phyloP scores from a whole-genome alignment of 1,284 basidiomycete genomes.

The Schizophyllum commune region DNA sequence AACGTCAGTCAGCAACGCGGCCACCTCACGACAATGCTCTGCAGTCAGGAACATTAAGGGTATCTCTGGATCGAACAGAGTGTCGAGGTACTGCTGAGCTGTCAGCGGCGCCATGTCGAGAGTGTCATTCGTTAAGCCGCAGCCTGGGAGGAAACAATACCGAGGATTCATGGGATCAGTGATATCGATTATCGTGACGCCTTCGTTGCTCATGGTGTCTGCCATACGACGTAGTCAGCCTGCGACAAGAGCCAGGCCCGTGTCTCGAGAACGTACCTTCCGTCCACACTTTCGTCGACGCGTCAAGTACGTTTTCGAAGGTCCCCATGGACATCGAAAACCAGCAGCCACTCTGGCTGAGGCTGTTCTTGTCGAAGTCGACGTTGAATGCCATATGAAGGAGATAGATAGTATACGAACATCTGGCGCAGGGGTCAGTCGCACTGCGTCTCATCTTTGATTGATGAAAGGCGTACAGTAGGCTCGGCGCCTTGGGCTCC shows the following conservation, averaged over 20 bases:
- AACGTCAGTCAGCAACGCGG: too few species aligned
- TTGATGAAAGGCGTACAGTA: slow-evolving; percentile 15
- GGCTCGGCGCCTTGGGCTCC: slow-evolving; percentile 11
- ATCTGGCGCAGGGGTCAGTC: neutral
- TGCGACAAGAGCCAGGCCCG: neutral
- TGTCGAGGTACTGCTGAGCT: too few species aligned
- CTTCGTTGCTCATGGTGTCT: slow-evolving; percentile 30
- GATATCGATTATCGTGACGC: slow-evolving; percentile 33
- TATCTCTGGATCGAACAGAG: too few species aligned
- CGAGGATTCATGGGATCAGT: slow-evolving; percentile 26
- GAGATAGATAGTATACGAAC: slow-evolving; percentile 21
- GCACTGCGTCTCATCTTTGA: too few species aligned
- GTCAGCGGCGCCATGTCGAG: too few species aligned
- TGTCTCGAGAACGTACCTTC: slow-evolving; percentile 16
- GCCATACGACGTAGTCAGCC: neutral
- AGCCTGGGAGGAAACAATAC: slow-evolving; percentile 22
- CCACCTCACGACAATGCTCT: too few species aligned
- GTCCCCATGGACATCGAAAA: slow-evolving; percentile 9
- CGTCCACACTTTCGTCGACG: too few species aligned
- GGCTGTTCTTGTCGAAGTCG: slow-evolving; percentile 11
- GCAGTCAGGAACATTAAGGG: too few species aligned
- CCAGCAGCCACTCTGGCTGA: slow-evolving; percentile 2
- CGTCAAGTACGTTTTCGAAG: too few species aligned
- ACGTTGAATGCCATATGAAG: slow-evolving; percentile 16
- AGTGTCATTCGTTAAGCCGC: too few species aligned